These are phyloP conservation scores for Fusarium tjaetaba DNA, from an alignment of 2,329 filamentous ascomycete species.

Conservation along the genomic window DNA sequence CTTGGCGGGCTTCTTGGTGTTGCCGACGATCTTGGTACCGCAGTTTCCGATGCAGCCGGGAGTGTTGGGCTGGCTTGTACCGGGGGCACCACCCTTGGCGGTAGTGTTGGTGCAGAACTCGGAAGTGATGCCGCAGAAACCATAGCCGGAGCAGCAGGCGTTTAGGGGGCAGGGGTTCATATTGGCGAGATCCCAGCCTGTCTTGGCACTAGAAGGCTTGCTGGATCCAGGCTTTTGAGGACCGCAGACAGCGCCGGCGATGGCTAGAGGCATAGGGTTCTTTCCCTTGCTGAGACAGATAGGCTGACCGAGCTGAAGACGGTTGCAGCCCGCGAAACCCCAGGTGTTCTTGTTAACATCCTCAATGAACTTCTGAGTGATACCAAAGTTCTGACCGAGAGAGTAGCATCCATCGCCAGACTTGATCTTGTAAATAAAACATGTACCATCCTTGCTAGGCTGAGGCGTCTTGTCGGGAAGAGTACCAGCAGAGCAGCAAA, in stretches of 20 bases:
- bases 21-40: conserved; percentile 46
- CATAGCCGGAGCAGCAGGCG: conserved; percentile 55
- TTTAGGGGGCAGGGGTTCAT: conserved; percentile 60
- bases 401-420: conserved; percentile 47
- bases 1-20: conserved; percentile 38
- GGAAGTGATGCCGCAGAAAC: conserved; percentile 55
- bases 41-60: conserved; percentile 49
- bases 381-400: conserved; percentile 45
- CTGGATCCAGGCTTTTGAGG: conserved; percentile 46
- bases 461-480: conserved; percentile 49
- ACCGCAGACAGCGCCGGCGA: conserved; percentile 48
- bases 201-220: conserved; percentile 42
- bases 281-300: conserved; percentile 50
- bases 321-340: conserved; percentile 50
- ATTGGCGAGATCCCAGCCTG: conserved; percentile 43
- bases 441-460: conserved; percentile 49
- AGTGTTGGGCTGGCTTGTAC: conserved; percentile 38
- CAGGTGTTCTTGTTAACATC: conserved; percentile 51
- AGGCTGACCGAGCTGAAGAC: conserved; percentile 37
- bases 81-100: conserved; percentile 43
- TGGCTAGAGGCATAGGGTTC: conserved; percentile 47
- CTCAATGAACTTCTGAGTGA: conserved; percentile 52
- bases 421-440: conserved; percentile 47
- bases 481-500: conserved; percentile 51
- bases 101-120: conserved; percentile 54